Percentiles rank a stretch among this genome's conserved stretches.
These are phyloP conservation scores for Leishmania martiniquensis DNA, from an alignment of 208 protist species.

Conservation along the genomic window DNA sequence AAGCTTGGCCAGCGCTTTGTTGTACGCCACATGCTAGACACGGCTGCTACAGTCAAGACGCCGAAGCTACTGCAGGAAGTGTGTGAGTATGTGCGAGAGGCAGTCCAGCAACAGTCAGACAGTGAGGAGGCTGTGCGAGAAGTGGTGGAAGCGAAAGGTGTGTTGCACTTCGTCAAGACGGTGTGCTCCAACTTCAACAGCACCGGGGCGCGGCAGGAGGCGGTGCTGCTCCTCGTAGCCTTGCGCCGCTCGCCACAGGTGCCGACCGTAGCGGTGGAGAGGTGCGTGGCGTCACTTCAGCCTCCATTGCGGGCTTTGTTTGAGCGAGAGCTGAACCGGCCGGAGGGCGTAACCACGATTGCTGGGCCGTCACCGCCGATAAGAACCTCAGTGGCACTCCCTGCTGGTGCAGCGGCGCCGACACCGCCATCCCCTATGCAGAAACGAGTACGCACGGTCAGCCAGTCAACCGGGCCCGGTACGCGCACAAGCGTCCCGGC, in stretches of 20 bases:
- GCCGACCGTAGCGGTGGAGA: constrained; percentile 17
- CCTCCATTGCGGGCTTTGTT: constrained; percentile 32
- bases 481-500: background rate
- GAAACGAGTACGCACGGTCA: constrained; percentile 31
- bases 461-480: constrained; percentile 22
- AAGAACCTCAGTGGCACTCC: background rate
- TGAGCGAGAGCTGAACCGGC: constrained; percentile 35
- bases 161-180: constrained; percentile 71
- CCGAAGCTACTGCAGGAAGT: constrained; percentile 75
- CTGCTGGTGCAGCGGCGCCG: background rate
- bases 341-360: background rate
- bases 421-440: constrained; percentile 8
- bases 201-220: constrained; percentile 44
- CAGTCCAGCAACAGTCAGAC: constrained; percentile 27
- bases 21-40: constrained; percentile 65
- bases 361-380: constrained; percentile 12
- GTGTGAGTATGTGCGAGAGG: constrained; percentile 67
- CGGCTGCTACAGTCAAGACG: constrained; percentile 51
- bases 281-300: constrained; percentile 30
- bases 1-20: constrained; percentile 64
- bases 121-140: constrained; percentile 27
- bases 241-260: constrained; percentile 24
- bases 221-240: constrained; percentile 49
- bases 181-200: constrained; percentile 58
- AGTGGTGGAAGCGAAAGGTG: constrained; percentile 43